These are phyloP conservation scores for Clarireedia homoeocarpa DNA, from an alignment of 2,329 filamentous ascomycete genomes.

Conservation along the genomic window DNA sequence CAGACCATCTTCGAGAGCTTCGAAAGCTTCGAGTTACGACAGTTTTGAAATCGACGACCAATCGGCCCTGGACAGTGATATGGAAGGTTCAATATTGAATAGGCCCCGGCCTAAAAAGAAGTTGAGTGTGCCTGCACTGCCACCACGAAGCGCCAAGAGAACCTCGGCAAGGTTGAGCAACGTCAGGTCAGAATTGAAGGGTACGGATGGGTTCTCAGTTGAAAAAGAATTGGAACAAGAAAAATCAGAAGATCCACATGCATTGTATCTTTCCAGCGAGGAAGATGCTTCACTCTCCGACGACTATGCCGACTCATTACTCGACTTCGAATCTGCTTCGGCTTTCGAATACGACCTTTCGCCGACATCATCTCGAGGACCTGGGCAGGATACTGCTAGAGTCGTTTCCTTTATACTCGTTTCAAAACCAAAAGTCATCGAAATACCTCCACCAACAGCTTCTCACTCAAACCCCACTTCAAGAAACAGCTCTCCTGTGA, in stretches of 20 bases:
- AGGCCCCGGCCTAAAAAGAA: conserved; percentile 18
- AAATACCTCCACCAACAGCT: conserved; percentile 25
- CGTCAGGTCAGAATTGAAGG: conserved; percentile 23
- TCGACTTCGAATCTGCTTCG: conserved; percentile 32
- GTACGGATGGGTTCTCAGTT: conserved; percentile 17
- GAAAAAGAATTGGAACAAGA: conserved; percentile 15
- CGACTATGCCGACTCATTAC: conserved; percentile 46
- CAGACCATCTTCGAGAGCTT: conserved; percentile 2
- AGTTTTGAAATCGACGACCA: conserved; percentile 20
- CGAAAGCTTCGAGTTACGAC: conserved; percentile 14
- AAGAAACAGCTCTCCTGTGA: not conserved
- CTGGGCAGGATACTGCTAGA: conserved; percentile 48
- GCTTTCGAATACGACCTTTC: conserved; percentile 30
- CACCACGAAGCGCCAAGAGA: conserved; percentile 22
- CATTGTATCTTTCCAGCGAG: conserved; percentile 57
- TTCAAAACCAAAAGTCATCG: conserved; percentile 47
- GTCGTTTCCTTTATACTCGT: conserved; percentile 51
- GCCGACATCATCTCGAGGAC: conserved; percentile 20
- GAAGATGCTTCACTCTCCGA: conserved; percentile 58
- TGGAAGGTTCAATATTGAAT: conserved; percentile 24
- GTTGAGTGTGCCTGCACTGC: conserved; percentile 18
- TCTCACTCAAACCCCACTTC: conserved; percentile 2
- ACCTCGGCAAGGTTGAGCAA: conserved; percentile 21
- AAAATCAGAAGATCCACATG: conserved; percentile 38
- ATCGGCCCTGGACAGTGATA: conserved; percentile 22